Evolutionary conservation across 2,329 filamentous ascomycete genomes (phyloP), one percentile per base, ranked within the genome.

Genomic region (Monilinia aucupariae): DNA sequence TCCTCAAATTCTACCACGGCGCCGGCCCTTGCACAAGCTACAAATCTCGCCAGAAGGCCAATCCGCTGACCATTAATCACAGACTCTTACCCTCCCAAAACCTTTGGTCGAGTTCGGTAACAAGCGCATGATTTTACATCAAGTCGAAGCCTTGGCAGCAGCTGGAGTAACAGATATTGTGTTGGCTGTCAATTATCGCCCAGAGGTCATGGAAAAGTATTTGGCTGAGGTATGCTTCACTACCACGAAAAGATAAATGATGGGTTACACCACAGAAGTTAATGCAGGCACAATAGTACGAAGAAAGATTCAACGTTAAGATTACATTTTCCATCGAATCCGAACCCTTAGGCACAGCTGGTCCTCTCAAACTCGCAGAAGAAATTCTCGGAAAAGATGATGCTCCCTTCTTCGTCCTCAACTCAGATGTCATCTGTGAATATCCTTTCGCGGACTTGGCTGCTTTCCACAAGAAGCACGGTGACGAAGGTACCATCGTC

Each of bases 121-220:
- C 85, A 93, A 94, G 80, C 94, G 92, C 76, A 99, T 99, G 93
- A 97, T 99, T 78, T 84, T 96, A 74, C 93, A 97, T 80, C 93
- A 99, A 80, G 91, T 99, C 72, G 92, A 97, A 80, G 92, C 91
- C 69, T 85, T 99, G 70, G 93, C 94, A 71, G 89, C 87, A 65
- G 93, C 92, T 64, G 93, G 93, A 76, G 94, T 97, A 69, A 97
- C 91, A 67, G 92, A 97, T 80, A 96, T 99, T 74, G 93, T 99
- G 62, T 86, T 99, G 64, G 93, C 94, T 66, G 94, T 99, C 78
- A 99, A 99, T 85, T 99, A 99, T 83, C 87, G 93, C 70, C 93
- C 93, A 49, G 94, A 99, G 83, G 86, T 97, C 71, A 97, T 99
- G 94, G 92, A 96, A 74, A 88, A 90, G 73, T 89, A 92, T 68